Evolutionary conservation across 257 asterid genomes (phyloP).

Genomic region (Nicotiana noctiflora): DNA sequence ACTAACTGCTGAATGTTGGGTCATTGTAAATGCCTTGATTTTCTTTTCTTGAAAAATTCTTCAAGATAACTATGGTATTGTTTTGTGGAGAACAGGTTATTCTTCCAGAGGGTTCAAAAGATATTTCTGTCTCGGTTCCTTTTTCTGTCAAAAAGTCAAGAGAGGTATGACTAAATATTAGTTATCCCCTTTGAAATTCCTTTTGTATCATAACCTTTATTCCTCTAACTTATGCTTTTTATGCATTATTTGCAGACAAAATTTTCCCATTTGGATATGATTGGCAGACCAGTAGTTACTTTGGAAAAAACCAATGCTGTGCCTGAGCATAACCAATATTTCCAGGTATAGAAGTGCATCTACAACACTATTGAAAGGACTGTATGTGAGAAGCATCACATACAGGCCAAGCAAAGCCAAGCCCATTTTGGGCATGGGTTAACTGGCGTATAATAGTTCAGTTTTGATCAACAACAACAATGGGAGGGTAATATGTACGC

Average conservation of each 20-base stretch:
- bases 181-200: not conserved
- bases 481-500: too few relatives aligned
- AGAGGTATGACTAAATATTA: slow-evolving; percentile 50
- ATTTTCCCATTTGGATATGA: slow-evolving; percentile 81
- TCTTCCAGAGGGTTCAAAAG: slow-evolving; percentile 92
- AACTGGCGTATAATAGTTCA: not conserved
- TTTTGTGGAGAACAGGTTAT: slow-evolving; percentile 47
- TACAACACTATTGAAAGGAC: not conserved
- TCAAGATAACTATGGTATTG: not conserved
- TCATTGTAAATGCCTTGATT: not conserved
- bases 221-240: slow-evolving; percentile 18
- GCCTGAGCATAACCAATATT: slow-evolving; percentile 84
- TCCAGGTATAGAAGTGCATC: slow-evolving; percentile 51
- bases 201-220: slow-evolving; percentile 3
- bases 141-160: slow-evolving; percentile 57
- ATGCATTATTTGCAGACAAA: slow-evolving; percentile 50
- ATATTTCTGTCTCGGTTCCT: slow-evolving; percentile 53
- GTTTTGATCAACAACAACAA: not conserved
- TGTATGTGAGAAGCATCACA: not conserved
- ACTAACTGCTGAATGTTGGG: not conserved
- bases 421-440: not conserved
- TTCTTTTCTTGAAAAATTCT: not conserved
- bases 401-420: not conserved
- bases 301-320: slow-evolving; percentile 76
- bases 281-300: slow-evolving; percentile 87